phyloP scores from a whole-genome alignment of 345 rosid species.

The Gossypium australe region DNA sequence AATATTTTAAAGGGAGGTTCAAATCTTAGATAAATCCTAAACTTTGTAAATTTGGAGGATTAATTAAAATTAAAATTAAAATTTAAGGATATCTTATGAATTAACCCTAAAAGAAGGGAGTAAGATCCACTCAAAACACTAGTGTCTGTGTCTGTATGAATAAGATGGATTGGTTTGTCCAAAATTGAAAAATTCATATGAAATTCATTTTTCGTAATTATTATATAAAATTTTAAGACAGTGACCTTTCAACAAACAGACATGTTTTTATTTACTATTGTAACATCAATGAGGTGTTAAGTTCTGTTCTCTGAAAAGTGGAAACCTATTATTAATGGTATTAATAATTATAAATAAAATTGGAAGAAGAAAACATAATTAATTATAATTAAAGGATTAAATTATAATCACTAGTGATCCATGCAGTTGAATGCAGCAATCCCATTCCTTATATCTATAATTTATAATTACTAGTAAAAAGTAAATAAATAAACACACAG shows the following conservation, averaged over 20 bases:
- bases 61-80: no score
- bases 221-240: constrained; percentile 17
- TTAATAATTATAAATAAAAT: no score
- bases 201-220: constrained; percentile 4
- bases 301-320: not conserved
- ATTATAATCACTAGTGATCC: no score
- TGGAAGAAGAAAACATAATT: no score
- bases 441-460: not conserved
- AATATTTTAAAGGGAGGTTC: no score
- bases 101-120: not conserved
- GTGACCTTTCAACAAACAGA: constrained; percentile 28
- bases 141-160: not conserved
- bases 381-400: no score
- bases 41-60: no score
- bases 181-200: not conserved
- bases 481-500: no score
- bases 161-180: not conserved
- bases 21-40: no score
- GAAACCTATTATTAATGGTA: no score
- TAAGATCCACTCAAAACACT: not conserved
- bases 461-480: no score
- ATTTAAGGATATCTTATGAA: no score
- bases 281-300: constrained; percentile 19
- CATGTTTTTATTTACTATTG: constrained; percentile 18
- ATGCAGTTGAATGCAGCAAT: not conserved